These are phyloP conservation scores for Monosporascus cannonballus DNA, from an alignment of 2,329 filamentous ascomycete species.

Conservation along the genomic window DNA sequence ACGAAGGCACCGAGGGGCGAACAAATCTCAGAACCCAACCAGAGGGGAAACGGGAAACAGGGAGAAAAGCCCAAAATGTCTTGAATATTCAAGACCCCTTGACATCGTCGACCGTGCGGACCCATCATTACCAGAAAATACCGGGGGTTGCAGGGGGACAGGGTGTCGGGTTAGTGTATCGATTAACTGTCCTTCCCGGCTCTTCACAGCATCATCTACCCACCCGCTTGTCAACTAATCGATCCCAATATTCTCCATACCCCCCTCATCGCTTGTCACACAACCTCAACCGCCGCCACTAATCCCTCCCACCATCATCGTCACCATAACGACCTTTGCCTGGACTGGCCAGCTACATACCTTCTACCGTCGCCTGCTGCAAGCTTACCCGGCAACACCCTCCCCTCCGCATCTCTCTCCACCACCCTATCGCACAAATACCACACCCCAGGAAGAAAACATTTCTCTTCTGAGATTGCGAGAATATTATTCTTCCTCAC, in stretches of 20 bases:
- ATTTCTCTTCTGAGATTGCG: neutral
- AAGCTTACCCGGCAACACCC: conserved; percentile 16
- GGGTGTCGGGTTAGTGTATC: neutral
- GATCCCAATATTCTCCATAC: neutral
- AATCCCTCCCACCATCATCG: neutral
- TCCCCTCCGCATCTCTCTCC: conserved; percentile 9
- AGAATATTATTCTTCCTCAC: neutral
- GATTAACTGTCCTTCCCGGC: neutral
- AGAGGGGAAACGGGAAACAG: too few relatives aligned
- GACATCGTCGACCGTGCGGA: too few relatives aligned
- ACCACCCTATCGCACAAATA: conserved; percentile 8
- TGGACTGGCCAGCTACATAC: neutral
- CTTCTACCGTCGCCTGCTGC: neutral
- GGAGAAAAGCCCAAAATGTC: too few relatives aligned
- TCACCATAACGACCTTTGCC: neutral
- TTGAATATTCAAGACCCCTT: too few relatives aligned
- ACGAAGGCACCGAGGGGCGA: too few relatives aligned
- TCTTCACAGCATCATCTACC: neutral
- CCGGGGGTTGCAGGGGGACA: too few relatives aligned
- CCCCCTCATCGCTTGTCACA: neutral
- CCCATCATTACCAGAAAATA: too few relatives aligned
- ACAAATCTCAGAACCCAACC: too few relatives aligned
- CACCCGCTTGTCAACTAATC: neutral
- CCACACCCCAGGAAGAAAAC: conserved; percentile 6
- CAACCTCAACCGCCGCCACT: neutral